Conservation (phyloP, 2,329 filamentous ascomycete genomes). For the Hymenoscyphus salicellus region DNA sequence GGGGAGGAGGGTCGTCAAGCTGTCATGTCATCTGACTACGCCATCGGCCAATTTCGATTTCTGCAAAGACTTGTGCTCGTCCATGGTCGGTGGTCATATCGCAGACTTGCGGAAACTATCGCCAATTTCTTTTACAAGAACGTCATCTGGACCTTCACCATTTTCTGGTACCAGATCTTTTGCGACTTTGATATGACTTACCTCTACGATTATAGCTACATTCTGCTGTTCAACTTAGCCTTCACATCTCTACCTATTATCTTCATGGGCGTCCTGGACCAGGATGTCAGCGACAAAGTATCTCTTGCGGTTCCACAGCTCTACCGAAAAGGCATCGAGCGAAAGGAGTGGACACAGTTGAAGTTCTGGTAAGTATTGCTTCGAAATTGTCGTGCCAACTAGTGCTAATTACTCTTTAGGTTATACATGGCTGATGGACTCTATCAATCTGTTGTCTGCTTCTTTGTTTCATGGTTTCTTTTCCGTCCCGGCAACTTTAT, state of each 20-base stretch:
- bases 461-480: conserved; percentile 86
- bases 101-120: conserved; percentile 85
- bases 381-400: conserved; percentile 12
- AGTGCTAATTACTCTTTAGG: conserved; percentile 49
- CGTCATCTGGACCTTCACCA: conserved; percentile 91
- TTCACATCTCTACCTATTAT: conserved; percentile 95
- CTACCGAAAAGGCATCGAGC: conserved; percentile 92
- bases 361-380: conserved; percentile 84
- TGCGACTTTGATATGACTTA: conserved; percentile 96
- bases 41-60: conserved; percentile 90
- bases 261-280: conserved; percentile 93
- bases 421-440: conserved; percentile 91
- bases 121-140: conserved; percentile 99
- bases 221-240: conserved; percentile 91
- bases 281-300: conserved; percentile 92
- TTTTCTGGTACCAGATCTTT: conserved; percentile 98
- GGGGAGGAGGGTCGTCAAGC: conserved; percentile 90
- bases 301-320: conserved; percentile 92
- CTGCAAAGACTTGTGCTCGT: conserved; percentile 81
- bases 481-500: conserved; percentile 68
- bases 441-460: conserved; percentile 91
- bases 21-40: conserved; percentile 94
- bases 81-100: conserved; percentile 95
- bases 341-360: conserved; percentile 88
- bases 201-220: conserved; percentile 96